Evolutionary conservation across 768 basidiomycete species (phyloP).

Genomic region (Leucocoprinus sp.): DNA sequence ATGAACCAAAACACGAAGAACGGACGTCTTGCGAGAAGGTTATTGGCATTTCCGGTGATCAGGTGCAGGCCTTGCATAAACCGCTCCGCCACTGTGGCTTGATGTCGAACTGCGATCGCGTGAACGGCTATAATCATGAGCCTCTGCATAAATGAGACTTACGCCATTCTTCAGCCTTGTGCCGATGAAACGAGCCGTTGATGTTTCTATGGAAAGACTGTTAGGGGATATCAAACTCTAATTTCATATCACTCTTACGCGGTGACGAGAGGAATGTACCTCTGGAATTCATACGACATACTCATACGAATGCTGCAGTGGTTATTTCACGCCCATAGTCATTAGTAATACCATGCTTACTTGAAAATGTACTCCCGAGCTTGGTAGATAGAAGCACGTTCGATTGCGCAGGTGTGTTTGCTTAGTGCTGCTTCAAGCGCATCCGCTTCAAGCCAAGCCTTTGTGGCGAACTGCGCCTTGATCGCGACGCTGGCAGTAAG

Average conservation of each 20-base stretch:
- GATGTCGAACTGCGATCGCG: constrained; percentile 43
- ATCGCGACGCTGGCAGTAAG: constrained; percentile 33
- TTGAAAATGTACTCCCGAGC: constrained; percentile 73
- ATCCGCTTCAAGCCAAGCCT: constrained; percentile 66
- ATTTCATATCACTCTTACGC: constrained; percentile 29
- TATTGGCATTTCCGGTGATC: constrained; percentile 47
- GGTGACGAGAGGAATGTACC: constrained; percentile 51
- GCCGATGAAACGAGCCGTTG: constrained; percentile 38
- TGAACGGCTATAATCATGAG: neutral
- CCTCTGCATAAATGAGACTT: constrained; percentile 21
- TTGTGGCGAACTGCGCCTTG: constrained; percentile 54
- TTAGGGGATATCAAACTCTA: neutral
- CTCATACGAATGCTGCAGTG: constrained; percentile 53
- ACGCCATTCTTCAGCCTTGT: constrained; percentile 64
- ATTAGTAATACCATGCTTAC: constrained; percentile 34
- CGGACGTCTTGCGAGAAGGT: constrained; percentile 47
- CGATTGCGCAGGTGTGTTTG: constrained; percentile 57
- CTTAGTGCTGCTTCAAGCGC: constrained; percentile 55
- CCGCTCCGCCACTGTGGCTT: constrained; percentile 49
- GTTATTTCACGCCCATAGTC: constrained; percentile 2
- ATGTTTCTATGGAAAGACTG: constrained; percentile 22
- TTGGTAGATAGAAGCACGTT: constrained; percentile 59
- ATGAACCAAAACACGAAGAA: constrained; percentile 74
- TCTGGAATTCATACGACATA: constrained; percentile 62
- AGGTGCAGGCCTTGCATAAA: constrained; percentile 51